These are phyloP conservation scores for Lentinula novae-zelandiae DNA, from an alignment of 1,284 basidiomycete genomes.

Conservation along the genomic window DNA sequence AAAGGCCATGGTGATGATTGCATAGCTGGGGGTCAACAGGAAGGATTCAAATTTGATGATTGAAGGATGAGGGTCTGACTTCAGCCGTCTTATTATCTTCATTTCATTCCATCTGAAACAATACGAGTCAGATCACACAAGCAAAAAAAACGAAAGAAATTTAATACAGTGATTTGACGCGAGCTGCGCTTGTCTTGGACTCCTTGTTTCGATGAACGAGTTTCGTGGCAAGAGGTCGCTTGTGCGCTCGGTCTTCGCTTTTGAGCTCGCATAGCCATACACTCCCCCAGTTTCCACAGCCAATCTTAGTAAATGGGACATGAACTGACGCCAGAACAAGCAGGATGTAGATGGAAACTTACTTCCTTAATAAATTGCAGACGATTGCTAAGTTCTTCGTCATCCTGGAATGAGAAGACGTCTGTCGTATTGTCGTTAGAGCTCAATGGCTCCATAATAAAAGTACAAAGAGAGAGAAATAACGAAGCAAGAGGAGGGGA, in stretches of 20 bases:
- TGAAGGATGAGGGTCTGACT: conserved; percentile 74
- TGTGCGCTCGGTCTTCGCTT: conserved; percentile 17
- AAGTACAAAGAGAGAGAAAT: conserved; percentile 10
- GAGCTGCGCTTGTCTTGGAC: conserved; percentile 73
- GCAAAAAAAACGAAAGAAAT: conserved; percentile 14
- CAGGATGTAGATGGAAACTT: conserved; percentile 17
- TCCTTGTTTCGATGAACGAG: conserved; percentile 75
- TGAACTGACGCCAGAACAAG: conserved; percentile 6
- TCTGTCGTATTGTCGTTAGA: conserved; percentile 28
- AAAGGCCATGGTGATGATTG: conserved; percentile 81
- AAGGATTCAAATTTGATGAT: conserved; percentile 91
- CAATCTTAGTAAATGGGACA: conserved; percentile 37
- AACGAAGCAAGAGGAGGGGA: conserved; percentile 7
- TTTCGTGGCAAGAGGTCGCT: conserved; percentile 76
- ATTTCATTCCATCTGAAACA: conserved; percentile 83
- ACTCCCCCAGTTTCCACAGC: conserved; percentile 85
- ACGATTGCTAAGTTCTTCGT: conserved; percentile 33
- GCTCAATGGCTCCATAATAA: conserved; percentile 13
- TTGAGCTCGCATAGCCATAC: conserved; percentile 75
- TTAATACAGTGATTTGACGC: conserved; percentile 75
- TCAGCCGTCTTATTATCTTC: conserved; percentile 76
- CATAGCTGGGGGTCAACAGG: conserved; percentile 87
- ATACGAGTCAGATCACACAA: no score
- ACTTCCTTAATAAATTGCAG: conserved; percentile 77
- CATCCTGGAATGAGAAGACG: conserved; percentile 42